Evolutionary conservation across 345 rosid species (phyloP).

Genomic region (Eucalyptus caleyi): DNA sequence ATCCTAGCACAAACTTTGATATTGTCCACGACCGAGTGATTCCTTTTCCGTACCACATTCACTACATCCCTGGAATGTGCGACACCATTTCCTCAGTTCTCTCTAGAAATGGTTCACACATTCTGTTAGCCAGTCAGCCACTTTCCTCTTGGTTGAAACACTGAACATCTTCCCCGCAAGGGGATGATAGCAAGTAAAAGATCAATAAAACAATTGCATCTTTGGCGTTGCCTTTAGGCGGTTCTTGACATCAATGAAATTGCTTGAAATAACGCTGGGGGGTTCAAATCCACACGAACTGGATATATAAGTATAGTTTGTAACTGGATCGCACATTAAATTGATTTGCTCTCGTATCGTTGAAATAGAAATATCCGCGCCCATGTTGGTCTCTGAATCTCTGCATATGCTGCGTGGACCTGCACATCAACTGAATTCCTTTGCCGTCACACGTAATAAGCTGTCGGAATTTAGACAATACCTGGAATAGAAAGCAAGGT

Average conservation of each 20-base stretch:
- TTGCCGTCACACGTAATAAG: neutral
- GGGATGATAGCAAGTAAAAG: neutral
- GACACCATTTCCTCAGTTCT: neutral
- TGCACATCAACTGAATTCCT: neutral
- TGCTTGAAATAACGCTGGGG: neutral
- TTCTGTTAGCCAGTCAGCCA: too few relatives aligned
- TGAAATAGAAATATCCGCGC: neutral
- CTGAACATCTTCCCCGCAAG: neutral
- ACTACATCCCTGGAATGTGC: neutral
- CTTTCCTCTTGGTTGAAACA: neutral
- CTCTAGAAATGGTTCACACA: neutral
- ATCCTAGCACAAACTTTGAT: neutral
- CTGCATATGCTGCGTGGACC: neutral
- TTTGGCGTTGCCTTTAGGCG: neutral
- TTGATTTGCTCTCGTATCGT: neutral
- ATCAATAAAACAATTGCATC: neutral
- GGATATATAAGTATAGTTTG: accelerated
- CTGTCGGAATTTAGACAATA: neutral
- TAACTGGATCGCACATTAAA: neutral
- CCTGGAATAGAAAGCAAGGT: neutral
- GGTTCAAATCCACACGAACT: neutral
- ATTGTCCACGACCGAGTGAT: accelerated
- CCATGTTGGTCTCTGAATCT: neutral
- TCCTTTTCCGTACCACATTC: neutral
- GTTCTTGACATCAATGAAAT: neutral